phyloP scores from a whole-genome alignment of 495 filamentous ascomycete species.

The Neurospora terricola region DNA sequence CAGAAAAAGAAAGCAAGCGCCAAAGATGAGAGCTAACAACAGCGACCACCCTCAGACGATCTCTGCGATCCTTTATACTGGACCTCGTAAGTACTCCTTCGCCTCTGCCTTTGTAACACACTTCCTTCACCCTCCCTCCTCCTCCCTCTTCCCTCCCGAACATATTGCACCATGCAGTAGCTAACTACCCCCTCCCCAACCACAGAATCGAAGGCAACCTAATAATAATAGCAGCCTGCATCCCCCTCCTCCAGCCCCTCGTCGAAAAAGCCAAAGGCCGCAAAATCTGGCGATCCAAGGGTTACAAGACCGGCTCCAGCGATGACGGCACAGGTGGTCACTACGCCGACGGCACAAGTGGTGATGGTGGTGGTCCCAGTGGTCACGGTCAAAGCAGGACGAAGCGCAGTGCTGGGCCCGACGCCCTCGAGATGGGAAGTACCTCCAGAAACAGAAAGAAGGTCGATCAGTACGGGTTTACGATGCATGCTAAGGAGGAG shows the following conservation, averaged over 20 bases:
- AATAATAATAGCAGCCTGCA: constrained; percentile 39
- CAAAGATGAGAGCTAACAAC: background rate
- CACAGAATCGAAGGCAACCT: constrained; percentile 35
- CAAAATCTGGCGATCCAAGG: background rate
- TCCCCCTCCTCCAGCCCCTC: constrained; percentile 37
- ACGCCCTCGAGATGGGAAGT: background rate
- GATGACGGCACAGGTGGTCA: background rate
- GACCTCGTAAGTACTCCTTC: background rate
- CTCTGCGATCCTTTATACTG: background rate
- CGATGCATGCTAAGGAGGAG: background rate
- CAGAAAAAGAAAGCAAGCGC: too few relatives aligned
- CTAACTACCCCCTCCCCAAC: background rate
- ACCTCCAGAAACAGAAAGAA: background rate
- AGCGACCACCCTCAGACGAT: background rate
- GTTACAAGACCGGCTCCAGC: background rate
- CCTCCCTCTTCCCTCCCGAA: too few relatives aligned
- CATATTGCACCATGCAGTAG: too few relatives aligned
- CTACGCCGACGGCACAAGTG: background rate
- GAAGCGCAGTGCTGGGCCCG: background rate
- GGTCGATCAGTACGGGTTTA: background rate
- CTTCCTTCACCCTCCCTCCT: too few relatives aligned
- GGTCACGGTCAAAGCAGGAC: too few relatives aligned
- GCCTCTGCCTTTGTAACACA: too few relatives aligned
- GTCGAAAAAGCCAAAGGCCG: constrained; percentile 14
- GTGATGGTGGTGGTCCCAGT: too few relatives aligned